Evolutionary conservation across 2,329 filamentous ascomycete species (phyloP).

Genomic region (Epichloe hybrida): DNA sequence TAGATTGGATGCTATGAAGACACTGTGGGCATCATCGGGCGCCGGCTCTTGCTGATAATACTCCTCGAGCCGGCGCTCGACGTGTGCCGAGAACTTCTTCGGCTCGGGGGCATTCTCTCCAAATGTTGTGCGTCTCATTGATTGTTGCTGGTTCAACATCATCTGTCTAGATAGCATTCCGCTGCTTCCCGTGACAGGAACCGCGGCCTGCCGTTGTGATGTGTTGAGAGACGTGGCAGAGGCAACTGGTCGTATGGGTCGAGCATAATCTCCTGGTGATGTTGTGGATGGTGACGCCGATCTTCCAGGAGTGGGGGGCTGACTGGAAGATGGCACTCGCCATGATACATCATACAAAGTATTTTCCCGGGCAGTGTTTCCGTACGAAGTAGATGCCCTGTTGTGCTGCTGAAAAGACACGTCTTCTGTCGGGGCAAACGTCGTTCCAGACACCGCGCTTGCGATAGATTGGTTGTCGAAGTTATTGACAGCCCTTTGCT

Average conservation of each 20-base stretch:
- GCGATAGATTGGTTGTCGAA: constrained; percentile 11
- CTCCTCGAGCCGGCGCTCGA: constrained; percentile 36
- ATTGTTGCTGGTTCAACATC: constrained; percentile 32
- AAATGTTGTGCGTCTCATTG: constrained; percentile 26
- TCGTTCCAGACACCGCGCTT: constrained; percentile 21
- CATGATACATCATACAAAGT: not conserved
- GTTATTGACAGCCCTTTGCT: constrained; percentile 10
- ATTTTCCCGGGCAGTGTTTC: not conserved
- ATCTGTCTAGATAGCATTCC: constrained; percentile 25
- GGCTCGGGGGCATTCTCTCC: constrained; percentile 26
- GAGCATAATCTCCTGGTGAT: constrained; percentile 9
- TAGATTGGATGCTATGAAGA: constrained; percentile 40
- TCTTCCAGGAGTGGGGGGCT: constrained; percentile 10
- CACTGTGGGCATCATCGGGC: constrained; percentile 35
- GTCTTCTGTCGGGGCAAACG: constrained; percentile 18
- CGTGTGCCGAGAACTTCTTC: constrained; percentile 33
- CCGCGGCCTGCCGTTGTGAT: constrained; percentile 10
- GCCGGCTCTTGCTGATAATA: constrained; percentile 36
- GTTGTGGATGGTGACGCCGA: constrained; percentile 10
- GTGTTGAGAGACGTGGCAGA: constrained; percentile 13
- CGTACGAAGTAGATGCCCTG: not conserved
- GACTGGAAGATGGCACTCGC: constrained; percentile 5
- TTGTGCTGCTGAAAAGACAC: constrained; percentile 5
- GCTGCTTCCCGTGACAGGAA: constrained; percentile 8
- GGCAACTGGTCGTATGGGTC: constrained; percentile 11